Evolutionary conservation across 1,284 basidiomycete species (phyloP).

Genomic region (Cystobasidium slooffiae): DNA sequence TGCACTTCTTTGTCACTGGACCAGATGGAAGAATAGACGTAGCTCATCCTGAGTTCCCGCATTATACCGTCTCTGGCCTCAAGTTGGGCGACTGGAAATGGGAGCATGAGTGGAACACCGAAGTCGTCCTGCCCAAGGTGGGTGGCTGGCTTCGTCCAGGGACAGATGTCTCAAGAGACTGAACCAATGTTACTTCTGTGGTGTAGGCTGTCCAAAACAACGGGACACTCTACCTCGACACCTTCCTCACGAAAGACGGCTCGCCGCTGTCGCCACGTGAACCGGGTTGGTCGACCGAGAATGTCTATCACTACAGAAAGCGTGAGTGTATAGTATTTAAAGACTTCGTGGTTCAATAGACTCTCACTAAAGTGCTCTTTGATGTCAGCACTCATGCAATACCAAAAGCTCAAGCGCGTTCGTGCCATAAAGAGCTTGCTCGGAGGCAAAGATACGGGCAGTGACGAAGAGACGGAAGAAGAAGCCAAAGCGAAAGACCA

Average conservation of each 20-base stretch:
- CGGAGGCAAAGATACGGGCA: conserved; percentile 61
- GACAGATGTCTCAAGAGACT: background rate
- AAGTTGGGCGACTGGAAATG: conserved; percentile 82
- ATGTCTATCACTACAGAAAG: conserved; percentile 78
- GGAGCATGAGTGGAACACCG: conserved; percentile 66
- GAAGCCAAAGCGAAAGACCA: conserved; percentile 44
- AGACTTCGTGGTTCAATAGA: conserved; percentile 58
- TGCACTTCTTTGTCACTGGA: conserved; percentile 73
- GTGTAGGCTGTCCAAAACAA: conserved; percentile 74
- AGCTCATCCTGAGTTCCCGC: conserved; percentile 64
- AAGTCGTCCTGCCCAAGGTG: conserved; percentile 75
- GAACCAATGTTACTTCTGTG: background rate
- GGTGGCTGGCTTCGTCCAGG: conserved; percentile 48
- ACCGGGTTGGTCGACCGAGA: conserved; percentile 62
- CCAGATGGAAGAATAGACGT: conserved; percentile 62
- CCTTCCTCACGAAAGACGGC: conserved; percentile 74
- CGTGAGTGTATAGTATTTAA: conserved; percentile 55
- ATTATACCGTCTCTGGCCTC: conserved; percentile 78
- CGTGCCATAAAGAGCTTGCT: conserved; percentile 85
- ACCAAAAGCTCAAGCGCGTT: conserved; percentile 71
- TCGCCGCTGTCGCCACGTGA: conserved; percentile 68
- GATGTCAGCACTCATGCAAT: conserved; percentile 76
- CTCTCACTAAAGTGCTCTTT: conserved; percentile 36
- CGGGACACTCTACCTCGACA: conserved; percentile 70
- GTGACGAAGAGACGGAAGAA: conserved; percentile 55